Percentiles rank a stretch among this genome's conserved stretches.
phyloP scores from a whole-genome alignment of 2,329 filamentous ascomycete species.

The Epichloe typhina region DNA sequence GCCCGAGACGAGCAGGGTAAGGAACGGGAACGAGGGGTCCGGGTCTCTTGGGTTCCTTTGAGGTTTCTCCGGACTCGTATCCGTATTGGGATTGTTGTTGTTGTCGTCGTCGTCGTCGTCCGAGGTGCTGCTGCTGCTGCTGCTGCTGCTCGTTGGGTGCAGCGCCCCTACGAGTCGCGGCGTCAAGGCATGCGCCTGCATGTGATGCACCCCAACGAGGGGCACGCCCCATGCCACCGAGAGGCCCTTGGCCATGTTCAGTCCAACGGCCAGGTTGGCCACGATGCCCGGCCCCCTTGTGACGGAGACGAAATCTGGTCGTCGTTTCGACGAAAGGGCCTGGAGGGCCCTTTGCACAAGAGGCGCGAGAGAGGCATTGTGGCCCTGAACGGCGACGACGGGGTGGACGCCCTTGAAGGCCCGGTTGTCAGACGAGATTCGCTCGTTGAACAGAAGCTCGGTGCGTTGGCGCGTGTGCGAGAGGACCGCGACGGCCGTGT shows the following conservation, averaged over 20 bases:
- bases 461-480: conserved; percentile 39
- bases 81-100: too few relatives aligned
- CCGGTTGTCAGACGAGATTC: conserved; percentile 68
- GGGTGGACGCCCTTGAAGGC: conserved; percentile 70
- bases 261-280: conserved; percentile 60
- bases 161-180: conserved; percentile 62
- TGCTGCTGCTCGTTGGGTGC: not conserved
- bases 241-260: conserved; percentile 79
- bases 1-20: conserved; percentile 80
- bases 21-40: conserved; percentile 61
- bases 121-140: not conserved
- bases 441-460: conserved; percentile 63
- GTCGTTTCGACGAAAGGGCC: conserved; percentile 26
- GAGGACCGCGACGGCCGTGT: conserved; percentile 79
- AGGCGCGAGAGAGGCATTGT: conserved; percentile 55
- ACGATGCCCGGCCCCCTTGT: conserved; percentile 87
- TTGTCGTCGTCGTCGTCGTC: too few relatives aligned
- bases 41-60: not conserved
- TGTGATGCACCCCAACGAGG: conserved; percentile 83
- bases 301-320: conserved; percentile 75
- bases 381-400: conserved; percentile 57
- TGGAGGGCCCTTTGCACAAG: conserved; percentile 53
- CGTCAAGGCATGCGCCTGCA: conserved; percentile 92
- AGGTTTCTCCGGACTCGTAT: too few relatives aligned
- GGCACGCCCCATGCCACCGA: conserved; percentile 73